Evolutionary conservation across 208 protist genomes (phyloP).

Genomic region (Leishmania mexicana): DNA sequence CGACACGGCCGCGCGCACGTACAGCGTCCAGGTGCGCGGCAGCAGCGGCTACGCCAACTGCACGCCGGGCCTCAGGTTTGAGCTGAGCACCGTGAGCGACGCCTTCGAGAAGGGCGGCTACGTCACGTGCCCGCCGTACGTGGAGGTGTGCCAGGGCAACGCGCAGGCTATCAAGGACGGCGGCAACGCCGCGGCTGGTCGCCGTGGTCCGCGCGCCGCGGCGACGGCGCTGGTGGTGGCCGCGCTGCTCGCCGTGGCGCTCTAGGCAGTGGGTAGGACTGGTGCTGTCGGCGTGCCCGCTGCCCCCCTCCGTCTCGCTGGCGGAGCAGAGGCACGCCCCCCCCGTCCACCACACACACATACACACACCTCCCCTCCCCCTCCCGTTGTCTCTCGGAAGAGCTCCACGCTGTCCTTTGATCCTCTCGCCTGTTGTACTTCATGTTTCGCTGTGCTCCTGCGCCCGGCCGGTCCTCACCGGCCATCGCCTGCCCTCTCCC

Average conservation of each 20-base stretch:
- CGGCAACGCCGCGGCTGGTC: constrained; percentile 4
- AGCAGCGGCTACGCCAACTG: background rate
- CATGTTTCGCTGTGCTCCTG: background rate
- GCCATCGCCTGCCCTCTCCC: background rate
- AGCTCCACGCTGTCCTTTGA: too few species aligned
- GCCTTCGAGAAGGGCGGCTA: constrained; percentile 3
- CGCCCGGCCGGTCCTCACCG: too few species aligned
- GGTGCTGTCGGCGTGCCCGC: background rate
- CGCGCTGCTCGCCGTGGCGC: background rate
- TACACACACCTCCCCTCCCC: too few species aligned
- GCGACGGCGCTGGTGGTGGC: background rate
- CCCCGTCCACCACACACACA: too few species aligned
- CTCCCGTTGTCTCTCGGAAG: too few species aligned
- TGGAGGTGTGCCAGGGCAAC: constrained; percentile 11
- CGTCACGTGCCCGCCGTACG: constrained; percentile 16
- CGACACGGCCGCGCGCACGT: background rate
- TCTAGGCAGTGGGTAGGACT: background rate
- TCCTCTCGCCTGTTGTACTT: background rate
- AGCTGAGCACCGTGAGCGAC: background rate
- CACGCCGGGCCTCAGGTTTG: background rate
- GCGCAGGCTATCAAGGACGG: background rate
- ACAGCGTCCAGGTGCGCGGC: constrained; percentile 7
- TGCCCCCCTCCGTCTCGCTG: too few species aligned
- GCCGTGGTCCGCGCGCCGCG: background rate
- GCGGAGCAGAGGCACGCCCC: too few species aligned